Evolutionary conservation across 2,329 filamentous ascomycete genomes (phyloP).

Genomic region (Aspergillus sp.): DNA sequence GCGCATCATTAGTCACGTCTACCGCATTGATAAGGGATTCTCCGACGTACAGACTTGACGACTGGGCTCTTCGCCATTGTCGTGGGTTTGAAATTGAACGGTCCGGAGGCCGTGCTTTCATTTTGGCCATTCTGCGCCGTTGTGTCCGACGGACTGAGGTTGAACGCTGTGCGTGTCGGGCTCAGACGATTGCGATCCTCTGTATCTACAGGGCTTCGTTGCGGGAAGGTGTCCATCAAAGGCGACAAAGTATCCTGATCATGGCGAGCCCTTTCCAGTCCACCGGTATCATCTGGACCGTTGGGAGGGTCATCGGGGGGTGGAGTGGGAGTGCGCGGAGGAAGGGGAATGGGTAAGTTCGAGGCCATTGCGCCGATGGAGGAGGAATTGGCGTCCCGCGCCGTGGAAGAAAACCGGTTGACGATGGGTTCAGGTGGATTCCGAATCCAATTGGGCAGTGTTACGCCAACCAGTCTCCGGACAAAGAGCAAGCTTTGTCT

Average conservation of each 20-base stretch:
- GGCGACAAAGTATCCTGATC: constrained; percentile 51
- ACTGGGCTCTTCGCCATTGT: constrained; percentile 71
- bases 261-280: constrained; percentile 31
- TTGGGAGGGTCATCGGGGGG: constrained; percentile 51
- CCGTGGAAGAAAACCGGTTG: not conserved
- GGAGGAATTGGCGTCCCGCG: not conserved
- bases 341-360: constrained; percentile 57
- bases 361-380: constrained; percentile 52
- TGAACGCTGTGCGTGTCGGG: constrained; percentile 37
- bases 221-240: constrained; percentile 38
- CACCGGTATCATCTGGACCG: constrained; percentile 18
- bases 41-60: constrained; percentile 64
- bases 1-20: constrained; percentile 13
- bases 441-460: not conserved
- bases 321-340: constrained; percentile 65
- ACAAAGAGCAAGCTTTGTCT: not conserved
- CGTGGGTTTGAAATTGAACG: constrained; percentile 94
- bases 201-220: constrained; percentile 19
- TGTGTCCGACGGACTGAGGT: constrained; percentile 30
- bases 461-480: not conserved
- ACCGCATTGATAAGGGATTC: not conserved
- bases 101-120: constrained; percentile 46
- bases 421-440: not conserved
- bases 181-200: constrained; percentile 28
- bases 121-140: constrained; percentile 26